Percentiles rank a stretch among this genome's conserved stretches.
phyloP scores from a whole-genome alignment of 345 rosid genomes.

The Eucalyptus cloeziana region DNA sequence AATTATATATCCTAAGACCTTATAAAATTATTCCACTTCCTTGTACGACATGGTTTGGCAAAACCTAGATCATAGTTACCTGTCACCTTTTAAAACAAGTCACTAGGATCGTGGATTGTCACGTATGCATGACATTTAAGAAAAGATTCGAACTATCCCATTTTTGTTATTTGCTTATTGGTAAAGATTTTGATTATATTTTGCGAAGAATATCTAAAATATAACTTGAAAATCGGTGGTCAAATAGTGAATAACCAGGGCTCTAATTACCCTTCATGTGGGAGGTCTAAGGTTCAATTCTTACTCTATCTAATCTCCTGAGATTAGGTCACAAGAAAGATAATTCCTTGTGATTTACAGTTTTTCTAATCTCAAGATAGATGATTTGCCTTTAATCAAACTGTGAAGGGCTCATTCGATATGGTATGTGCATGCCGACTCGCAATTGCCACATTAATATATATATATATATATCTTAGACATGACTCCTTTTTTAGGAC shows the following conservation, averaged over 20 bases:
- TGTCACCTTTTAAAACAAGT: neutral
- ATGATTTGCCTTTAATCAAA: neutral
- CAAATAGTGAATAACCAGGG: neutral
- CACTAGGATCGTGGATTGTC: neutral
- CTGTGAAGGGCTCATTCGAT: neutral
- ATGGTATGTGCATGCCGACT: neutral
- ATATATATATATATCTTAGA: neutral
- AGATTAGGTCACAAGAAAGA: neutral
- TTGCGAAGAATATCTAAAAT: neutral
- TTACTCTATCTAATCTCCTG: neutral
- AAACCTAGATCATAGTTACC: neutral
- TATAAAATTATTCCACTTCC: neutral
- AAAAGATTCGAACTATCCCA: neutral
- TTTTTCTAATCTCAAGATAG: neutral
- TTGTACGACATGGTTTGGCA: neutral
- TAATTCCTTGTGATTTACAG: neutral
- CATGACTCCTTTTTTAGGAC: neutral
- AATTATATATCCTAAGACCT: neutral
- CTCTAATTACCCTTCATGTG: neutral
- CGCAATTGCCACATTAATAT: neutral
- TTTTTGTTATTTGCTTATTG: neutral
- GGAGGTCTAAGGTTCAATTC: neutral
- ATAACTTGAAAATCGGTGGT: neutral
- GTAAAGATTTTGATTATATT: neutral
- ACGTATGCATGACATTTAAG: neutral